These are phyloP conservation scores for Grosmannia serpens DNA, from an alignment of 2,329 filamentous ascomycete species.

Conservation along the genomic window DNA sequence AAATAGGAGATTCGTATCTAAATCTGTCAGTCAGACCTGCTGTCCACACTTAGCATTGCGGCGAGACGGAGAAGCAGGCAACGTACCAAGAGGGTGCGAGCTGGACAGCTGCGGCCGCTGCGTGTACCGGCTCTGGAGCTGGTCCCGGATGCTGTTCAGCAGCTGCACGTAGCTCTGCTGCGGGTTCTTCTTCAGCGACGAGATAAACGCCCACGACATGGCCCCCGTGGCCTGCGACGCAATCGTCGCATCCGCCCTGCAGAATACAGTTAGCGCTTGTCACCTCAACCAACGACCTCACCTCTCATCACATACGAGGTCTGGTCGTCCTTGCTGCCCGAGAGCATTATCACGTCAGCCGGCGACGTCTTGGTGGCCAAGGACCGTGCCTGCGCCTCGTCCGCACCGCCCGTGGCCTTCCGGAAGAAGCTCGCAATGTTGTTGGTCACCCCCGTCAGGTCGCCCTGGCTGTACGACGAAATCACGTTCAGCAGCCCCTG, in stretches of 20 bases:
- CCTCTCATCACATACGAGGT: slow-evolving; percentile 59
- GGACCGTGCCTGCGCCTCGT: slow-evolving; percentile 71
- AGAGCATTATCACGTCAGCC: slow-evolving; percentile 96
- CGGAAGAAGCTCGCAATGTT: slow-evolving; percentile 78
- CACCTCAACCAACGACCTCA: not conserved
- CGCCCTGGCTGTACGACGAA: slow-evolving; percentile 52
- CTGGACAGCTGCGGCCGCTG: slow-evolving; percentile 97
- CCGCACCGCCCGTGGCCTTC: slow-evolving; percentile 71
- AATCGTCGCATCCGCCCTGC: slow-evolving; percentile 84
- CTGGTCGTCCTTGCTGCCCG: slow-evolving; percentile 91
- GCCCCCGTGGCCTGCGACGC: slow-evolving; percentile 84
- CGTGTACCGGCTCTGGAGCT: slow-evolving; percentile 74
- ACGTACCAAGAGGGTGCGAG: slow-evolving; percentile 87
- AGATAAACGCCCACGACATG: slow-evolving; percentile 98
- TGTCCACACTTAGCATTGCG: slow-evolving; percentile 10
- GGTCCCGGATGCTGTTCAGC: slow-evolving; percentile 90
- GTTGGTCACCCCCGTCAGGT: slow-evolving; percentile 71
- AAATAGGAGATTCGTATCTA: slow-evolving; percentile 52
- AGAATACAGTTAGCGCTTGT: not conserved
- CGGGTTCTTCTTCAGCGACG: slow-evolving; percentile 85
- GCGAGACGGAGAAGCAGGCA: not conserved
- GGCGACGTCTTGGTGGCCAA: slow-evolving; percentile 84
- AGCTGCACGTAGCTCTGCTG: slow-evolving; percentile 97
- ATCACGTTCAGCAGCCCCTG: slow-evolving; percentile 50
- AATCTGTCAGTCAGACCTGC: slow-evolving; percentile 4